Percentiles rank a stretch among this genome's conserved stretches.
These are phyloP conservation scores for Carex littledalei DNA, from an alignment of 176 grass and related monocot genomes.

Conservation along the genomic window DNA sequence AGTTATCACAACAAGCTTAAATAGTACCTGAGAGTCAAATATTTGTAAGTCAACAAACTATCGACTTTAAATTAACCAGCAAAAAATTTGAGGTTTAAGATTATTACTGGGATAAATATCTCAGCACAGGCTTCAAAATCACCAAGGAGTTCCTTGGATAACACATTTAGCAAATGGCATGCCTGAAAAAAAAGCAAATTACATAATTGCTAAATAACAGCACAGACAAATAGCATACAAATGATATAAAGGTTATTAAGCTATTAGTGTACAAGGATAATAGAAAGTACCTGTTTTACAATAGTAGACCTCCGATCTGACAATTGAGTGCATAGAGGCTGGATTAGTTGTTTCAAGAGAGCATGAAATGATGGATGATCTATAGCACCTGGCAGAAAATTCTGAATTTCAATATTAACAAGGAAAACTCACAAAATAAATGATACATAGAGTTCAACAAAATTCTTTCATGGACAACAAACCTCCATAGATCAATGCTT, in stretches of 20 bases:
- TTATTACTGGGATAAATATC: slow-evolving; percentile 74
- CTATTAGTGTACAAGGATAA: not conserved
- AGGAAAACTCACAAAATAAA: slow-evolving; percentile 17
- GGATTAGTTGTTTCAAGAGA: slow-evolving; percentile 85
- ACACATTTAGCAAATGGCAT: slow-evolving; percentile 78
- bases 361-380: slow-evolving; percentile 77
- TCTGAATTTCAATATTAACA: slow-evolving; percentile 25
- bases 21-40: slow-evolving; percentile 56
- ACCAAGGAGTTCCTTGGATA: slow-evolving; percentile 97
- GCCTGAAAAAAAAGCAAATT: slow-evolving; percentile 39
- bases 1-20: slow-evolving; percentile 99
- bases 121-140: slow-evolving; percentile 89
- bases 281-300: slow-evolving; percentile 79
- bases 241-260: not conserved
- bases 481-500: slow-evolving; percentile 93
- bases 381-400: slow-evolving; percentile 53
- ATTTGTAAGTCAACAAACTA: slow-evolving; percentile 25
- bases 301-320: slow-evolving; percentile 95
- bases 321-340: slow-evolving; percentile 70
- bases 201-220: not conserved
- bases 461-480: slow-evolving; percentile 16
- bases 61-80: not conserved
- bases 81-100: not conserved
- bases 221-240: not conserved
- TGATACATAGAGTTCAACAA: slow-evolving; percentile 17